phyloP scores from a whole-genome alignment of 495 filamentous ascomycete genomes.

The Hypoxylon trugodes region DNA sequence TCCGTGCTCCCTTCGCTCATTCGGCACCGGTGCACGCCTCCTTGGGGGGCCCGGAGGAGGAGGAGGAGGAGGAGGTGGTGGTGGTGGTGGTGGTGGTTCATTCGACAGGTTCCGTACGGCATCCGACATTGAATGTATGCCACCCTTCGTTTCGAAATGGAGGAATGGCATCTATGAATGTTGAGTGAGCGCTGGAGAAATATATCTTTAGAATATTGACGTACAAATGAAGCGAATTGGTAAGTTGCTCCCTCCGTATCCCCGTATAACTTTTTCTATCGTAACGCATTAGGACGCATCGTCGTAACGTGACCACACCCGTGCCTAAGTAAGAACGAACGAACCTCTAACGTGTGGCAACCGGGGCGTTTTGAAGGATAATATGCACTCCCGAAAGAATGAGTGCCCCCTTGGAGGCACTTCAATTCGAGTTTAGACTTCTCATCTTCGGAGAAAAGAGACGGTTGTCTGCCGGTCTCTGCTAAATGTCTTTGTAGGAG shows the following conservation, averaged over 20 bases:
- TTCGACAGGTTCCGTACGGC: not conserved
- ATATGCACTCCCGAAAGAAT: not conserved
- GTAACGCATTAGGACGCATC: not conserved
- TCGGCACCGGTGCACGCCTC: too few species aligned
- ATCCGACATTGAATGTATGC: not conserved
- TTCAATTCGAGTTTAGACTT: not conserved
- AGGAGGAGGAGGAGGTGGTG: too few species aligned
- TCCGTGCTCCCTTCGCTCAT: too few species aligned
- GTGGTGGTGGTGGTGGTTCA: too few species aligned
- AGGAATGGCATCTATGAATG: not conserved
- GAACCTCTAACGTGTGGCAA: not conserved
- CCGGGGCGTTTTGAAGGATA: not conserved
- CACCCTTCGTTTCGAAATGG: not conserved
- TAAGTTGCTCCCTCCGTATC: not conserved
- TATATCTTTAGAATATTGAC: not conserved
- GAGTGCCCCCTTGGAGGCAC: not conserved
- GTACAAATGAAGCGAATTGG: not conserved
- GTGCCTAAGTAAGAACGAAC: not conserved
- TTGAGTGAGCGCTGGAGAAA: not conserved
- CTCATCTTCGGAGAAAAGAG: not conserved
- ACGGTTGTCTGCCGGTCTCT: not conserved
- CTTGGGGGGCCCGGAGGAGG: too few species aligned
- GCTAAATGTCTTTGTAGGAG: not conserved
- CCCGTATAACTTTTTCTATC: not conserved
- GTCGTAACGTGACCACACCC: too few species aligned